phyloP scores from a whole-genome alignment of 305 asterid species.

The Solanum hybrid region DNA sequence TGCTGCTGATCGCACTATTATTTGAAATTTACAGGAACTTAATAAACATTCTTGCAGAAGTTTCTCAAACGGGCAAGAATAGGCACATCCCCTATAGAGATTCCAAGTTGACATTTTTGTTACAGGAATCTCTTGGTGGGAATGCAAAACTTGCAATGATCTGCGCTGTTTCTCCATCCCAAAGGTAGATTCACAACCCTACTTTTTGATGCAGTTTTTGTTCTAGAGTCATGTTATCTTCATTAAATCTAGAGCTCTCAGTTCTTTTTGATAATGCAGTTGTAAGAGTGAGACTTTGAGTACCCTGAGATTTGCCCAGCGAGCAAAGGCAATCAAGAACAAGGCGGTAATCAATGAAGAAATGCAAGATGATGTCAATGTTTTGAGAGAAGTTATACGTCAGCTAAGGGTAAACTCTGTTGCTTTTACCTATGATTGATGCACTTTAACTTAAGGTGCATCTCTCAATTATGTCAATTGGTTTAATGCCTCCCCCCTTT shows the following conservation, averaged over 20 bases:
- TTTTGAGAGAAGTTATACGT: slow-evolving; percentile 75
- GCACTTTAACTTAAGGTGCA: neutral
- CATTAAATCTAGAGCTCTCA: neutral
- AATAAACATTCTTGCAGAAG: slow-evolving; percentile 93
- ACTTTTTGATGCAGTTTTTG: neutral
- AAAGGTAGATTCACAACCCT: slow-evolving; percentile 41
- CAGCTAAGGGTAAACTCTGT: slow-evolving; percentile 49
- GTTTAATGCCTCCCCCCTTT: neutral
- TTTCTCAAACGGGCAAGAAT: slow-evolving; percentile 92
- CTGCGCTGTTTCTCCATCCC: slow-evolving; percentile 89
- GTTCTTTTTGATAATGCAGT: slow-evolving; percentile 33
- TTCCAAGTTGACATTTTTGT: slow-evolving; percentile 88
- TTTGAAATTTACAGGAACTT: slow-evolving; percentile 56
- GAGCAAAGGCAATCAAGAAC: slow-evolving; percentile 96
- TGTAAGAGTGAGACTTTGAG: slow-evolving; percentile 86
- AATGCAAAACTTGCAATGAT: slow-evolving; percentile 98
- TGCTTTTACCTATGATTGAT: neutral
- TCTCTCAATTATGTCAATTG: neutral
- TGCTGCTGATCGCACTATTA: neutral
- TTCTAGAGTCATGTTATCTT: neutral
- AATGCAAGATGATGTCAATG: slow-evolving; percentile 89
- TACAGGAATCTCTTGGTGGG: slow-evolving; percentile 98
- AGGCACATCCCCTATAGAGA: slow-evolving; percentile 98
- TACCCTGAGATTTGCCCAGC: slow-evolving; percentile 95
- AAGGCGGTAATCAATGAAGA: slow-evolving; percentile 90